Evolutionary conservation across 108 stramenopile species (phyloP), one percentile per base, ranked within the genome.

Genomic region (Cyclotella cryptica): DNA sequence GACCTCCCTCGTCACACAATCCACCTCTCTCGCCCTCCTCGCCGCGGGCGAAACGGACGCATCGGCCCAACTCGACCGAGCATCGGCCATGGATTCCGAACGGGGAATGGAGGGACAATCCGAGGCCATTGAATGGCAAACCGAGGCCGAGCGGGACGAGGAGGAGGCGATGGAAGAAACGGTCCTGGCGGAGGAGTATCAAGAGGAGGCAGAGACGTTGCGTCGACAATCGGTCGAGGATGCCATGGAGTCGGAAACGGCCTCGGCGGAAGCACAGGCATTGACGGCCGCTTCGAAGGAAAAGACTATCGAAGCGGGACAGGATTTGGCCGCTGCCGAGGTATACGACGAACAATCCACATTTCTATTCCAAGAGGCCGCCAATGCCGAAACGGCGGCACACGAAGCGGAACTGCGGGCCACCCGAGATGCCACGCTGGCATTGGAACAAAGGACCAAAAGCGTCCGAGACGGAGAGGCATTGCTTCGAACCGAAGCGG

Each of bases 11-110:
- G 78, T 71, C 0, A 15, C 65, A 1, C 59, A 64, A 15, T 60
- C 78, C 40, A 58, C 65, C 42, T 63, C 66, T 9, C 65, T 79
- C 30, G 46, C 57, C 18, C 27, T 29, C 13, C 24, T 64, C 5
- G 63, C 65, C 0, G 65, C 54, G n/a, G 64, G 51, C 3, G 65
- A 79, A 24, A 40, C 64, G 27, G 65, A 39, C 10, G 26, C 64
- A 15, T 69, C 78, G 9, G 15, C 66, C 26, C 49, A 35, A 27
- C 46, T 79, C 0, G 24, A 51, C 49, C 14, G 29, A 28, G 29
- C 72, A 59, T 41, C 78, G 19, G 78, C 71, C 6, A 35, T 71
- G 21, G 65, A 79, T 72, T 65, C 78, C 44, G 78, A 79, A 52
- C 14, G 64, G 10, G 78, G 78, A 11, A n/a, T 79, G 40, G 57